phyloP scores from a whole-genome alignment of 495 filamentous ascomycete genomes.

The Cetradonia linearis region DNA sequence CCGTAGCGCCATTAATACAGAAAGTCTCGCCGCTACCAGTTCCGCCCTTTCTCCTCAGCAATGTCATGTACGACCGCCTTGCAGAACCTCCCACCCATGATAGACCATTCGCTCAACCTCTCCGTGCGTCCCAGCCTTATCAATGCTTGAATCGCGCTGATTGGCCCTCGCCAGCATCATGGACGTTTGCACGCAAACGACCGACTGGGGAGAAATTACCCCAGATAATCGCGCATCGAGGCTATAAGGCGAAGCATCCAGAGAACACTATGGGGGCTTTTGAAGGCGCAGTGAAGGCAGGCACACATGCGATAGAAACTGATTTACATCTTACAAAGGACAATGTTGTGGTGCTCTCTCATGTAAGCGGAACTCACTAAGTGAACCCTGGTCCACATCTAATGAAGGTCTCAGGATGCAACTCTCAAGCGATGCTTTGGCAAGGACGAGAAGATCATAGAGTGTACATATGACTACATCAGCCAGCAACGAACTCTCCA shows the following conservation, averaged over 20 bases:
- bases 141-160: not conserved
- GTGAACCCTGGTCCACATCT: not conserved
- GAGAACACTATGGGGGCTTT: conserved; percentile 84
- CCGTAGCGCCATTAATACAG: conserved; percentile 14
- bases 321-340: conserved; percentile 79
- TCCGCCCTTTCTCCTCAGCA: conserved; percentile 20
- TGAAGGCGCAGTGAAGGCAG: conserved; percentile 55
- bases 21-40: conserved; percentile 15
- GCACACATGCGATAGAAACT: conserved; percentile 75
- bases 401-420: conserved; percentile 46
- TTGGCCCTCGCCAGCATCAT: conserved; percentile 17
- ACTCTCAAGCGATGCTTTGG: conserved; percentile 74
- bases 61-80: conserved; percentile 12
- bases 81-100: conserved; percentile 12
- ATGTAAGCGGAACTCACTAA: conserved; percentile 44
- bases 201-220: conserved; percentile 38
- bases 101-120: not conserved
- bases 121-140: conserved; percentile 2
- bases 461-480: conserved; percentile 67
- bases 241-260: conserved; percentile 66
- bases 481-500: conserved; percentile 54
- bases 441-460: conserved; percentile 52
- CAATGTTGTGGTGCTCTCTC: conserved; percentile 72
- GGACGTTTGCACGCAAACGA: conserved; percentile 24
- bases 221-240: conserved; percentile 76